Conservation (phyloP, 306 rosid species). For the Morella rubra region DNA sequence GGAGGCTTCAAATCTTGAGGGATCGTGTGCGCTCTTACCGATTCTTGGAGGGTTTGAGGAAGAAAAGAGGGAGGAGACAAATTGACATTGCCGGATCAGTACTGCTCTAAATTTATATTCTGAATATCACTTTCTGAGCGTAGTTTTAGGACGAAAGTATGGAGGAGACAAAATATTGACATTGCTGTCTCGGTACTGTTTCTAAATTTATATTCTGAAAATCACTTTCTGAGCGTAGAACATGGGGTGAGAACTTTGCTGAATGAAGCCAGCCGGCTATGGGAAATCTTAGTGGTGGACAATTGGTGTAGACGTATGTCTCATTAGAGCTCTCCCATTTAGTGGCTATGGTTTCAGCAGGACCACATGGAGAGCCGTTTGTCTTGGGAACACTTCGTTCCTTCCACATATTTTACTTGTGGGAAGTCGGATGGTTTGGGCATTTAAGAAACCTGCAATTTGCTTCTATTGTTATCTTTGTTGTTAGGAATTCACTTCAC, state of each 20-base stretch:
- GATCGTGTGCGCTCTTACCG: constrained; percentile 5
- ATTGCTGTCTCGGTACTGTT: constrained; percentile 28
- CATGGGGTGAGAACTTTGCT: constrained; percentile 33
- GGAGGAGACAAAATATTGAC: constrained; percentile 31
- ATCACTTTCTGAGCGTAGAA: constrained; percentile 35
- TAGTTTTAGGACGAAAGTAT: constrained; percentile 18
- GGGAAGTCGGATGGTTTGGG: constrained; percentile 20
- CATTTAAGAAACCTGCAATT: constrained; percentile 27
- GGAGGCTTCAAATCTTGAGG: constrained; percentile 6
- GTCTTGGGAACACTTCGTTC: constrained; percentile 27
- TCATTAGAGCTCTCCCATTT: constrained; percentile 14
- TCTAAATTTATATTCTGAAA: constrained; percentile 19
- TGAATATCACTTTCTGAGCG: constrained; percentile 27
- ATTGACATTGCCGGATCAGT: constrained; percentile 35
- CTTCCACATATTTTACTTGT: constrained; percentile 21
- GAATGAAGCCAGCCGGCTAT: constrained; percentile 16
- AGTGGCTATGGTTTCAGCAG: constrained; percentile 46
- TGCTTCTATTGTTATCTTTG: constrained; percentile 25
- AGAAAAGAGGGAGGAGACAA: constrained; percentile 25
- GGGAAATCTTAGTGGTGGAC: constrained; percentile 35
- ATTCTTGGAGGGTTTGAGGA: constrained; percentile 12
- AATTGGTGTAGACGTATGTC: constrained; percentile 41
- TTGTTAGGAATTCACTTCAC: constrained; percentile 21
- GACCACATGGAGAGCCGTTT: constrained; percentile 48
- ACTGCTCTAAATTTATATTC: constrained; percentile 21